Conservation (phyloP, 2,329 filamentous ascomycete genomes). For the Sporothrix luriei region DNA sequence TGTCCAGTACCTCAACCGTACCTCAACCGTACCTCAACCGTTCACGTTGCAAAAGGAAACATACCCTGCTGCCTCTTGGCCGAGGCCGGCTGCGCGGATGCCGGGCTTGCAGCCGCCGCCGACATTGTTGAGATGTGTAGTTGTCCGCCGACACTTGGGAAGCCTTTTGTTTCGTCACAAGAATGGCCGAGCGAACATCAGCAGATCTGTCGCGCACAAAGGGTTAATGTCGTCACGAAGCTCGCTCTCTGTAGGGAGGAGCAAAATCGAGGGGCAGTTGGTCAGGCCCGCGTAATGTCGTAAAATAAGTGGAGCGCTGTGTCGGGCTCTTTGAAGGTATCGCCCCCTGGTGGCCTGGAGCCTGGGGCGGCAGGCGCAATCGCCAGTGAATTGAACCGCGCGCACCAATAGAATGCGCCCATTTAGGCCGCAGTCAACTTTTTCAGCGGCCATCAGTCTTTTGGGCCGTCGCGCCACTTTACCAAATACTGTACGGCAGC, state of each 20-base stretch:
- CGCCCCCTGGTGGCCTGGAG: neutral
- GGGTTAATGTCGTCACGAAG: neutral
- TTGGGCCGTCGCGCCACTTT: slow-evolving; percentile 19
- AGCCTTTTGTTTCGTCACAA: neutral
- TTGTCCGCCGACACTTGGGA: neutral
- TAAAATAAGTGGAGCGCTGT: slow-evolving; percentile 8
- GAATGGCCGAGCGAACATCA: no score
- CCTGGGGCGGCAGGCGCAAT: neutral
- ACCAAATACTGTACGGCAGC: neutral
- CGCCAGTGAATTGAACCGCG: neutral
- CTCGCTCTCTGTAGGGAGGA: neutral
- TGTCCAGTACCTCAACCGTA: neutral
- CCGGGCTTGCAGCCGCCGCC: slow-evolving; percentile 27
- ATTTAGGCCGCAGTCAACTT: slow-evolving; percentile 7
- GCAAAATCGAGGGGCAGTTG: slow-evolving; percentile 25
- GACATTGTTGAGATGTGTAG: slow-evolving; percentile 19
- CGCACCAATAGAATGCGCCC: slow-evolving; percentile 20
- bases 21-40: neutral
- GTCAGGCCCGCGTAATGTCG: neutral
- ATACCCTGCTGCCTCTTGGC: slow-evolving; percentile 75
- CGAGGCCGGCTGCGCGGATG: slow-evolving; percentile 41
- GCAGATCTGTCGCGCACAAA: neutral
- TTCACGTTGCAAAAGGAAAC: slow-evolving; percentile 28
- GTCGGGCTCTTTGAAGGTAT: slow-evolving; percentile 12
- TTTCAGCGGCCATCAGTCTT: neutral